Percentiles rank a stretch among this genome's conserved stretches.
Conservation (phyloP, 2,329 filamentous ascomycete genomes). For the Penicillium sp. region DNA sequence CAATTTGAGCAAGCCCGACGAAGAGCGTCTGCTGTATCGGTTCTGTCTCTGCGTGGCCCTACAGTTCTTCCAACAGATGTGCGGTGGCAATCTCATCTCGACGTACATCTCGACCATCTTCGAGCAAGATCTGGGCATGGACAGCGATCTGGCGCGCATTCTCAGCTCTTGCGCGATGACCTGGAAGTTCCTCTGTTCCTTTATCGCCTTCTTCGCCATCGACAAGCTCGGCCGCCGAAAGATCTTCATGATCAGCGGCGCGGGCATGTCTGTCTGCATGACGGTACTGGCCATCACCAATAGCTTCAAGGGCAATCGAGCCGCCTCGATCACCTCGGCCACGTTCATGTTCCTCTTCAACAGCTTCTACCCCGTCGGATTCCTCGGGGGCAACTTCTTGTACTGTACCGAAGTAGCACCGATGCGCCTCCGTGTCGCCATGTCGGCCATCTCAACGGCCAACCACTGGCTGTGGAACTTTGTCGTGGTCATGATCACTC, state of each 20-base stretch:
- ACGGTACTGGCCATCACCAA: slow-evolving; percentile 41
- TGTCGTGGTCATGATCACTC: slow-evolving; percentile 59
- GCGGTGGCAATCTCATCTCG: slow-evolving; percentile 9
- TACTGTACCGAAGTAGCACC: slow-evolving; percentile 43
- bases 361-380: slow-evolving; percentile 58
- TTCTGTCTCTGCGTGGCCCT: slow-evolving; percentile 10
- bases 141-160: slow-evolving; percentile 17
- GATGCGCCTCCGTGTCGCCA: slow-evolving; percentile 48
- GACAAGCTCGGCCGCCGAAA: slow-evolving; percentile 47
- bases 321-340: slow-evolving; percentile 4
- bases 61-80: slow-evolving; percentile 15
- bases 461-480: slow-evolving; percentile 57
- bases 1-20: slow-evolving; percentile 36
- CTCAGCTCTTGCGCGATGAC: slow-evolving; percentile 47
- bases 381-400: slow-evolving; percentile 53
- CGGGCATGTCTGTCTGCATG: slow-evolving; percentile 52
- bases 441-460: slow-evolving; percentile 54
- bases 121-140: slow-evolving; percentile 13
- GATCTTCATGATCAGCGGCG: slow-evolving; percentile 49
- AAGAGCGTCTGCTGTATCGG: slow-evolving; percentile 20
- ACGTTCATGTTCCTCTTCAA: slow-evolving; percentile 55
- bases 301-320: slow-evolving; percentile 18
- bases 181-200: slow-evolving; percentile 50
- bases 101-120: slow-evolving; percentile 10
- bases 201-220: slow-evolving; percentile 46